Evolutionary conservation across 495 filamentous ascomycete species (phyloP), one percentile per base, ranked within the genome.

Genomic region (Elaphomyces granulatus): DNA sequence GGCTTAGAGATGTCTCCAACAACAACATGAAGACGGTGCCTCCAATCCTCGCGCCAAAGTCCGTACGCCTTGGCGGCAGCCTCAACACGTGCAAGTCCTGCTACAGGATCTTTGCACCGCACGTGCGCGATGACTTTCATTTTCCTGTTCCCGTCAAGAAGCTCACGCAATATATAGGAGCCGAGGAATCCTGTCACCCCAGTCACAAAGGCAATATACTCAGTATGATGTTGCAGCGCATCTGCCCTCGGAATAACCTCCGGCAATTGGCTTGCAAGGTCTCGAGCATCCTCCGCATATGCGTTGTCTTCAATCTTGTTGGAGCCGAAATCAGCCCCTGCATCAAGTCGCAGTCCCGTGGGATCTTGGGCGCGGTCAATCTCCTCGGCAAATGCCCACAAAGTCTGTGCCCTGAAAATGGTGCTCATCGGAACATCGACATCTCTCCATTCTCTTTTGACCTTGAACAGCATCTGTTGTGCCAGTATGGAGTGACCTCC

Each of bases 121-220:
- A 95, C 83, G 38, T 85, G 80, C 2, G 77, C 74, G 35, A 92
- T 71, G n/a, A 94, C 70, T 51, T 73, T 80, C 3, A 75, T 60
- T 2, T 49, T 56, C n/a, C 68, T 70, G 1, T 62, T 54, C 20
- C 61, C 64, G 26, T 81, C 68, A 0, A 94, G 67, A 8, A 94
- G 55, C 20, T 93, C 83, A 14, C 63, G 69, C 4, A 96, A 65
- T 16, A 95, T 71, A 45, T 82, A 87, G 0, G 82, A 76, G 16
- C 90, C 90, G 4, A 95, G 58, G 64, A 94, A 96, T 7, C 88
- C 88, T 21, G 90, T 95, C 0, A 81, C 85, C 20, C 88, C 90
- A 10, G 90, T 95, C 4, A 95, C 64, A 52, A 98, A 80, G 15
- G 88, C 64, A 6, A 12, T 28, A 6, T 6, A 6, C 12, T 28